Evolutionary conservation across 345 rosid species (phyloP), one percentile per base, ranked within the genome.

Genomic region (Hibiscus syriacus): DNA sequence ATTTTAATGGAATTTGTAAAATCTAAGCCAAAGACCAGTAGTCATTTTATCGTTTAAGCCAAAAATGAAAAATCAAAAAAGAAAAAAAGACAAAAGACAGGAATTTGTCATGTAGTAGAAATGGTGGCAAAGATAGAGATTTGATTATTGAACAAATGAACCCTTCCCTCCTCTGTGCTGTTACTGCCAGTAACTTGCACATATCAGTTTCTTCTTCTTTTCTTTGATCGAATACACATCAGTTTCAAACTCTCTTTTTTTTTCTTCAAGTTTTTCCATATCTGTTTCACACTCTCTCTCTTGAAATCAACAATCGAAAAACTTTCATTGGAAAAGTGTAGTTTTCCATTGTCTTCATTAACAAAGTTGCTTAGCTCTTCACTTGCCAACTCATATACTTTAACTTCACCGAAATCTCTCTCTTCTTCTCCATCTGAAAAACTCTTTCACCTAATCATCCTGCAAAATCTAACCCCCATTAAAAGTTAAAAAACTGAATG

Each of bases 101-200:
- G n/a, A n/a, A n/a, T n/a, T n/a, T n/a, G n/a, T n/a, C 27, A 19
- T 22, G 27, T 22, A 52, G 56, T 26, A 22, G 26, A 52, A 50
- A 19, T 50, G 55, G 25, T 48, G 6, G 22, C 53, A 48, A 48
- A 50, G 12, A 20, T 50, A 50, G 55, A 50, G 55, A 50, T 50
- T 19, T 50, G 25, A 50, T 27, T 52, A 52, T 22, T 52, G 27
- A 48, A n/a, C n/a, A n/a, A n/a, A n/a, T n/a, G n/a, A 5, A 22
- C 22, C 53, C 23, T 48, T 17, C 23, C 7, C 53, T 48, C 3
- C 5, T 1, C 43, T 58, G 14, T 3, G 17, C 63, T 58, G 68
- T 27, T 22, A 14, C 81, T 74, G 81, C 72, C 77, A 76, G 74
- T 76, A 74, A 73, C 74, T 80, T 76, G 71, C 69, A 49, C 71